Evolutionary conservation across 208 protist species (phyloP), one percentile per base, ranked within the genome.

Genomic region (Trypanosoma conorhini): DNA sequence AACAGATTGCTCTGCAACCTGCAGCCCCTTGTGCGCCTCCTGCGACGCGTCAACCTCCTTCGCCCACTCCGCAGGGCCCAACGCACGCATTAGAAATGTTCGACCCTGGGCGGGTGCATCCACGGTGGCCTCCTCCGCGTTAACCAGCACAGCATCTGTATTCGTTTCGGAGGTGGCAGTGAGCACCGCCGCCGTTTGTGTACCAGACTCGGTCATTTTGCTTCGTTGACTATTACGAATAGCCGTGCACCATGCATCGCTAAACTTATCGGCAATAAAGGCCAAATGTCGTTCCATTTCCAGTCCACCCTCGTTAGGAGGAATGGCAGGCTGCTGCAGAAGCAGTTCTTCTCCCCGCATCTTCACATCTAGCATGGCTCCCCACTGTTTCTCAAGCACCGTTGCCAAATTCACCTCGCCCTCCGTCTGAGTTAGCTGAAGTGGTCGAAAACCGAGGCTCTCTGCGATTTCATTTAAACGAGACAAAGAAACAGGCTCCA

Each of bases 51-150:
- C 64, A 15, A 77, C 33, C 42, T 72, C 51, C 24, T 67, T 70
- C 50, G 65, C 72, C 72, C 72, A 77, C 12, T 77, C 72, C 12
- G 64, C 60, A 26, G 72, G 72, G 24, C 59, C 72, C 31, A 77
- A 31, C 26, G 72, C 72, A 33, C 65, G 72, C 66, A 68, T 72
- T 22, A 77, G 40, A 21, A 77, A 31, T 42, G 50, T 8, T 26
- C 63, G 44, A 19, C 60, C 66, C 24, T 57, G 42, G 3, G 62
- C 21, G 1, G 24, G 26, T 31, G 33, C 40, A 15, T 69, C 70
- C 15, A 38, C 33, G 0, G 30, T 21, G 24, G 7, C 21, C n/a
- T n/a, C 55, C 31, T 44, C 62, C 26, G 52, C 15, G 22, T 31
- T 21, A 40, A 33, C 26, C 26, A 55, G 21, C 55, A 38, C 42